These are phyloP conservation scores for Globisporangium lucens DNA, from an alignment of 352 stramenopile species.

Conservation along the genomic window DNA sequence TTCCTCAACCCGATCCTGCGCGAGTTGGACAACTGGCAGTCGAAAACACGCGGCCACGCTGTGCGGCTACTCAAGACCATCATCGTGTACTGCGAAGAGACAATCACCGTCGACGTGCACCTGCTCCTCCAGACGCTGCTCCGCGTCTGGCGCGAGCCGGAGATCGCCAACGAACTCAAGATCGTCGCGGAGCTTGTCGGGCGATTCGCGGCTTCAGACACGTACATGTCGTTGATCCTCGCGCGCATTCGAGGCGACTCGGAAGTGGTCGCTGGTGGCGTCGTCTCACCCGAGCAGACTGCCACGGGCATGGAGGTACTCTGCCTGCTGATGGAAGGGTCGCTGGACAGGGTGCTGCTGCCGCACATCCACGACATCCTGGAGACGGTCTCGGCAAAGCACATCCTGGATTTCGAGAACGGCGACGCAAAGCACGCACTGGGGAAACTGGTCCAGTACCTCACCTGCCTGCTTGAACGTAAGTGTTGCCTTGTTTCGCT, in stretches of 20 bases:
- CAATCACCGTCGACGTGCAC: conserved; percentile 89
- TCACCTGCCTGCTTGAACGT: conserved; percentile 48
- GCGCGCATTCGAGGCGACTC: conserved; percentile 54
- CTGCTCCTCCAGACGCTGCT: conserved; percentile 70
- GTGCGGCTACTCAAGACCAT: conserved; percentile 88
- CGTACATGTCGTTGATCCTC: conserved; percentile 67
- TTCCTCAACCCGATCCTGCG: conserved; percentile 89
- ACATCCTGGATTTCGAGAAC: conserved; percentile 49
- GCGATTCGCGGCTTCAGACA: conserved; percentile 57
- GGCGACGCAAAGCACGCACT: conserved; percentile 30
- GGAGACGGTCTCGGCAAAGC: conserved; percentile 31
- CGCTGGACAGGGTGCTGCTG: conserved; percentile 53
- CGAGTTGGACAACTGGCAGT: conserved; percentile 92
- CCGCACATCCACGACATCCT: conserved; percentile 57
- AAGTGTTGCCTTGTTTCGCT: conserved; percentile 14
- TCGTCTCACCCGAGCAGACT: conserved; percentile 24
- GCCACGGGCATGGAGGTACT: conserved; percentile 48
- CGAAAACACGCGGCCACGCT: conserved; percentile 73
- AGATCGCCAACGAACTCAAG: conserved; percentile 23
- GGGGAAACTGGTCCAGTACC: conserved; percentile 26
- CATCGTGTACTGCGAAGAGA: conserved; percentile 93
- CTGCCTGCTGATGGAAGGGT: conserved; percentile 44
- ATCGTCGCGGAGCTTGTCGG: conserved; percentile 57
- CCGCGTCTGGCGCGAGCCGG: conserved; percentile 36
- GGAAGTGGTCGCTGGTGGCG: conserved; percentile 25